Conservation (phyloP, 495 filamentous ascomycete species). For the Penicillium subrubescens region DNA sequence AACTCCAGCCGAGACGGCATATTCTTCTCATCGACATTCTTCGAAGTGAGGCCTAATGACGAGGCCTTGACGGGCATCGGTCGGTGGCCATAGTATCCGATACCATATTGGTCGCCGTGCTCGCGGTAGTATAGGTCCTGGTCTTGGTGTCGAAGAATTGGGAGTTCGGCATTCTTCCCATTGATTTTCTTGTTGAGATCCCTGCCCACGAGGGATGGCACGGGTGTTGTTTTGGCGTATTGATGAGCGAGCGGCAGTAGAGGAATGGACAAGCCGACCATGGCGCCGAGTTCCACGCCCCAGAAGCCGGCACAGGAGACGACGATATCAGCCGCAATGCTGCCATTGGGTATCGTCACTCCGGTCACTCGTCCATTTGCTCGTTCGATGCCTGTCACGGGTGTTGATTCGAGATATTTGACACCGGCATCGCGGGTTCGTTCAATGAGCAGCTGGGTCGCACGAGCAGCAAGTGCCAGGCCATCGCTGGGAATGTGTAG, state of each 20-base stretch:
- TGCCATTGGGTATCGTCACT: slow-evolving; percentile 42
- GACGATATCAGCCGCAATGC: slow-evolving; percentile 49
- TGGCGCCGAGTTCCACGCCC: slow-evolving; percentile 54
- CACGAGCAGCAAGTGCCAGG: slow-evolving; percentile 51
- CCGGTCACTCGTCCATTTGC: slow-evolving; percentile 41
- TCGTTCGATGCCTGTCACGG: slow-evolving; percentile 47
- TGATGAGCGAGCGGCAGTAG: slow-evolving; percentile 55
- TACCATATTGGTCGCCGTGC: slow-evolving; percentile 54
- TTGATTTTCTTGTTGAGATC: slow-evolving; percentile 36
- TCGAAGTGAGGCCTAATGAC: slow-evolving; percentile 41
- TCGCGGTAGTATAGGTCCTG: slow-evolving; percentile 57
- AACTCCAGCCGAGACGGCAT: slow-evolving; percentile 56
- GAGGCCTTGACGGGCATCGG: slow-evolving; percentile 52
- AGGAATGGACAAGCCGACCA: slow-evolving; percentile 51
- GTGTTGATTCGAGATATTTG: slow-evolving; percentile 45
- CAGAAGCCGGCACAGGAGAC: slow-evolving; percentile 57
- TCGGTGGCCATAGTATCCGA: slow-evolving; percentile 55
- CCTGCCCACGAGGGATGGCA: slow-evolving; percentile 35
- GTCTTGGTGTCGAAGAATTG: slow-evolving; percentile 54
- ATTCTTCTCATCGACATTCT: slow-evolving; percentile 50
- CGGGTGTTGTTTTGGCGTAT: slow-evolving; percentile 50
- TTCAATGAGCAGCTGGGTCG: slow-evolving; percentile 51
- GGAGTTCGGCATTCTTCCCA: slow-evolving; percentile 42
- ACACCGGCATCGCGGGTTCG: slow-evolving; percentile 50
- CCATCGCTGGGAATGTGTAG: slow-evolving; percentile 54